phyloP scores from a whole-genome alignment of 805 yeast genomes.

The Metschnikowia baotianmanensis region DNA sequence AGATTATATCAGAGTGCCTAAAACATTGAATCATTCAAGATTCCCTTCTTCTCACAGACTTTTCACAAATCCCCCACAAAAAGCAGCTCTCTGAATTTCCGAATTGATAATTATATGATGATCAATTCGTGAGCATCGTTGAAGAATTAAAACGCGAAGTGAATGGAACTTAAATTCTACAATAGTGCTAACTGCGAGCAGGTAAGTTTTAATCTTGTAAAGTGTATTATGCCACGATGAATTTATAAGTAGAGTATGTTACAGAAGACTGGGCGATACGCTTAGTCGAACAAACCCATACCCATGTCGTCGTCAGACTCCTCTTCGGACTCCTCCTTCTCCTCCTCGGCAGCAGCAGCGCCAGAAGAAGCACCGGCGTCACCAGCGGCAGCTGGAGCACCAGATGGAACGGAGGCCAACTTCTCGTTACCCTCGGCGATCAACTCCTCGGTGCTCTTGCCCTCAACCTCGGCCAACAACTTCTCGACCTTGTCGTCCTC shows the following conservation, averaged over 20 bases:
- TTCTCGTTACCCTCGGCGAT: constrained; percentile 38
- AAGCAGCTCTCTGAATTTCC: too few species aligned
- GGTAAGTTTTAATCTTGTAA: not conserved
- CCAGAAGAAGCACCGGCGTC: constrained; percentile 27
- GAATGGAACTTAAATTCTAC: too few species aligned
- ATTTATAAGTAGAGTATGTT: constrained; percentile 9
- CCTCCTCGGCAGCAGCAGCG: constrained; percentile 28
- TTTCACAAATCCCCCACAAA: too few species aligned
- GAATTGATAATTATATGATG: too few species aligned
- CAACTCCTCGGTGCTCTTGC: constrained; percentile 36
- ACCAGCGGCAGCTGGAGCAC: constrained; percentile 29
- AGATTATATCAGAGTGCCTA: too few species aligned
- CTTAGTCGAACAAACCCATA: constrained; percentile 33
- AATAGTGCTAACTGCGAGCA: too few species aligned
- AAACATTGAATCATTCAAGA: too few species aligned
- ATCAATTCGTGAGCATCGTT: too few species aligned
- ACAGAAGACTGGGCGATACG: constrained; percentile 10
- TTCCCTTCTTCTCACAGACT: too few species aligned
- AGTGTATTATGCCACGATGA: not conserved
- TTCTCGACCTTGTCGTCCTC: constrained; percentile 34
- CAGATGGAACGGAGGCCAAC: constrained; percentile 35
- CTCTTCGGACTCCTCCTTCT: constrained; percentile 26
- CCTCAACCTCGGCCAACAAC: constrained; percentile 36
- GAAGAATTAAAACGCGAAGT: too few species aligned
- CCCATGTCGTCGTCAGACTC: constrained; percentile 32